Evolutionary conservation across 2,329 filamentous ascomycete species (phyloP), one percentile per base, ranked within the genome.

Genomic region (Neospermospora avenae): DNA sequence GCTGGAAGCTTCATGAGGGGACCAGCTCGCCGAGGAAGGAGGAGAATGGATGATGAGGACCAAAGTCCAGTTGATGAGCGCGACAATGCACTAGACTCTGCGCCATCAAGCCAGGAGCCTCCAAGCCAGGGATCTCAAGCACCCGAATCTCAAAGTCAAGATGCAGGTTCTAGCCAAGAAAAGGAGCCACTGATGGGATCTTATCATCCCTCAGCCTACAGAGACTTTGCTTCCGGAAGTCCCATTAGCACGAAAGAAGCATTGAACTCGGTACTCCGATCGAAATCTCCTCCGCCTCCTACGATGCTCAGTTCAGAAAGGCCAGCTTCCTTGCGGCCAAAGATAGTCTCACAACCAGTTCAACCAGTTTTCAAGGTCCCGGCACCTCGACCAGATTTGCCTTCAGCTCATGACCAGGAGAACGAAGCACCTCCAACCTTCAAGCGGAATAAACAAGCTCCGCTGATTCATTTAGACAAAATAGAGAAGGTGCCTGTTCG

Each of bases 1-100:
- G 84, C 88, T 2, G 91, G 90, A 1, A 88, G 85, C 61, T 93
- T 93, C 66, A 77, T 95, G 22, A 91, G 89, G 67, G 90, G 89
- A 0, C 91, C 91, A 28, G 89, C 91, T 20, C 84, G 91, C 57
- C 81, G 91, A 66, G 91, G 90, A 25, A 82, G 89, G 63, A 81
- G 86, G 65, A 78, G 85, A 60, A 82, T 82, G 56, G 77, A 76
- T 56, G 77, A 78, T 49, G 77, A 80, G 48, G 77, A 78, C 51
- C 70, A 76, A 44, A 77, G 74, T 53, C 70, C 70, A 49, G 59
- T 67, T 73, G 60, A 77, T 72, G 64, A 72, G 65, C 57, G 66
- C 63, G 61, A 66, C 44, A 66, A 74, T 67, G 53, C 69, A 65
- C 35, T 72, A 6, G 68, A 73, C 35, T 69, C 67, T 55, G 63